Percentiles rank a stretch among this genome's conserved stretches.
Conservation (phyloP, 768 basidiomycete genomes). For the Tricholoma furcatifolium region DNA sequence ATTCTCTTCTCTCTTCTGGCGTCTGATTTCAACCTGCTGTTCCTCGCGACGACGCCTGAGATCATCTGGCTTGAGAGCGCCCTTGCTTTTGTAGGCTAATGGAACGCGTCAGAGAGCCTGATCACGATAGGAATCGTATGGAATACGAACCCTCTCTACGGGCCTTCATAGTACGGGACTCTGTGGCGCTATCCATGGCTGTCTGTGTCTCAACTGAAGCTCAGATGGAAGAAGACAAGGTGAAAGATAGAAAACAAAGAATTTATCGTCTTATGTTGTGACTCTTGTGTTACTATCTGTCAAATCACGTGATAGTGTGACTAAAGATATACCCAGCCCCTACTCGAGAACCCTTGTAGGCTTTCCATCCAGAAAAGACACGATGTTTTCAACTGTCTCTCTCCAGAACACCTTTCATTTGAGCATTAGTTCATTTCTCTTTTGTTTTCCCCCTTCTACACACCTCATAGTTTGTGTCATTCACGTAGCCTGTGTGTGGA, state of each 20-base stretch:
- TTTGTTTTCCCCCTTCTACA: neutral
- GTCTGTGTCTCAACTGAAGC: constrained; percentile 20
- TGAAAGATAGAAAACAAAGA: constrained; percentile 30
- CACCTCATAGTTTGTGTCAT: constrained; percentile 51
- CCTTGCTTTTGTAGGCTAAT: constrained; percentile 89
- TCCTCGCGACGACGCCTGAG: constrained; percentile 96
- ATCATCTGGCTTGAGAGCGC: constrained; percentile 86
- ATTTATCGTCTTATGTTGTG: constrained; percentile 24
- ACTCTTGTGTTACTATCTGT: constrained; percentile 27
- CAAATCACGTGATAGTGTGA: constrained; percentile 27
- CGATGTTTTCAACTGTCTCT: constrained; percentile 59
- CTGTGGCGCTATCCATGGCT: constrained; percentile 42
- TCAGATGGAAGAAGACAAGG: constrained; percentile 21
- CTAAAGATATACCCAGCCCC: neutral
- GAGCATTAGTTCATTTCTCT: constrained; percentile 5
- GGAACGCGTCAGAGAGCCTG: constrained; percentile 36
- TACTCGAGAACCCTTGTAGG: constrained; percentile 9
- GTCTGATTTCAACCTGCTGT: constrained; percentile 97
- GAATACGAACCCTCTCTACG: constrained; percentile 65
- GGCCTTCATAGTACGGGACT: constrained; percentile 72
- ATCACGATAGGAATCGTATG: constrained; percentile 25
- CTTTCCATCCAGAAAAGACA: constrained; percentile 49
- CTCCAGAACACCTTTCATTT: constrained; percentile 44
- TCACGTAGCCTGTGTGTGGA: constrained; percentile 63
- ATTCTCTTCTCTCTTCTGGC: constrained; percentile 98